Percentiles rank a stretch among this genome's conserved stretches.
phyloP scores from a whole-genome alignment of 257 asterid species.

The Fraxinus americana region DNA sequence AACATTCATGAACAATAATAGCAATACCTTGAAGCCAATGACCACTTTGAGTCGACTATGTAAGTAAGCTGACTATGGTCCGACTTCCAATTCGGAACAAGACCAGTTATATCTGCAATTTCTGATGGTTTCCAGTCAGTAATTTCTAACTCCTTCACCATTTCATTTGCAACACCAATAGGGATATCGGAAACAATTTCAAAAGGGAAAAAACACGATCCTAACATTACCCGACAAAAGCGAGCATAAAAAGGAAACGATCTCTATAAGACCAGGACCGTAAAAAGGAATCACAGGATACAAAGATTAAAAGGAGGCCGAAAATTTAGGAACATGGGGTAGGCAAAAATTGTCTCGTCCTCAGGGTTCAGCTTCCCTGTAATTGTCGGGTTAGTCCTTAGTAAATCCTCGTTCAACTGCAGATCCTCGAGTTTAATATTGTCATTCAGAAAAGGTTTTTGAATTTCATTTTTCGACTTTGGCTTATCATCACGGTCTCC shows the following conservation, averaged over 20 bases:
- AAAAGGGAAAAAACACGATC: constrained; percentile 85
- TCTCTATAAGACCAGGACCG: neutral
- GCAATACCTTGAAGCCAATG: constrained; percentile 52
- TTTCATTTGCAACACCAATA: constrained; percentile 79
- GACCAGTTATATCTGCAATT: constrained; percentile 87
- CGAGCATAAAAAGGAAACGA: neutral
- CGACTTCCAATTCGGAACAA: constrained; percentile 60
- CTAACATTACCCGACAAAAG: constrained; percentile 61
- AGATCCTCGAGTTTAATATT: constrained; percentile 57
- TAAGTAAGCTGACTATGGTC: constrained; percentile 29
- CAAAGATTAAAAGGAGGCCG: neutral
- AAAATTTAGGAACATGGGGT: neutral
- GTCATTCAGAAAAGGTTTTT: constrained; percentile 68
- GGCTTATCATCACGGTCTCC: constrained; percentile 39
- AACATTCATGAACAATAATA: neutral
- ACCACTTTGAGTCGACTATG: constrained; percentile 23
- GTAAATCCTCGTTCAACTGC: constrained; percentile 47
- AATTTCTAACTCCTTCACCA: constrained; percentile 94
- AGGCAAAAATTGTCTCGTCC: constrained; percentile 45
- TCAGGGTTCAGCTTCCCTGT: constrained; percentile 80
- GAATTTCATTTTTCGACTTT: constrained; percentile 34
- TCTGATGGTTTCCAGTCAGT: constrained; percentile 84
- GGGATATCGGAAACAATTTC: constrained; percentile 78
- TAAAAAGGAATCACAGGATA: neutral
- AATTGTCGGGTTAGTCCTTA: constrained; percentile 86